Conservation (phyloP, 164 flowering plant species). For the Buxus sempervirens region DNA sequence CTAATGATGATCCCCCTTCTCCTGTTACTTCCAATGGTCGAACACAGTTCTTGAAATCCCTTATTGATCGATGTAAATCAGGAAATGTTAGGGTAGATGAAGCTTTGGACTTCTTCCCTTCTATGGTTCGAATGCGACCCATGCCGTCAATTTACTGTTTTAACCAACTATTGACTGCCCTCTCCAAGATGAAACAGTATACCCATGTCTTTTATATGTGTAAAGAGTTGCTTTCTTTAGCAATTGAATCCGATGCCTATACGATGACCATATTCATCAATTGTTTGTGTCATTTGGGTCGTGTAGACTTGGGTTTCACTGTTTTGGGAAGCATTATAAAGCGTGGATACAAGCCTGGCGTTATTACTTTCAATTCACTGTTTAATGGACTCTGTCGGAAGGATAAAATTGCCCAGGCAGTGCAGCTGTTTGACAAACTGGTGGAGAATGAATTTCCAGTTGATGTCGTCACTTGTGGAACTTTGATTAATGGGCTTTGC, state of each 20-base stretch:
- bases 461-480: background rate
- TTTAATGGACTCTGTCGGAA: conserved; percentile 13
- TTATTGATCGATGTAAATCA: no score
- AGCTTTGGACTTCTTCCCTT: conserved; percentile 9
- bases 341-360: conserved; percentile 8
- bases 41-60: no score
- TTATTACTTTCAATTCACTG: conserved; percentile 5
- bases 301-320: conserved; percentile 10
- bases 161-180: conserved; percentile 3
- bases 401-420: background rate
- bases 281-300: conserved; percentile 16
- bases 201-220: conserved; percentile 3
- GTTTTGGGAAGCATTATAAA: conserved; percentile 20
- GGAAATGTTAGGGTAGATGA: background rate
- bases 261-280: conserved; percentile 20
- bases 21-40: no score
- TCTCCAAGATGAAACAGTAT: conserved; percentile 10
- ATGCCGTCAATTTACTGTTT: conserved; percentile 10
- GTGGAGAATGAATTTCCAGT: background rate
- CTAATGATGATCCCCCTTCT: no score
- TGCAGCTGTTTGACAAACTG: background rate
- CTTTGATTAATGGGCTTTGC: background rate
- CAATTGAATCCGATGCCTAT: conserved; percentile 4
- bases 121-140: conserved; percentile 7
- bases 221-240: conserved; percentile 8